These are phyloP conservation scores for Tetragonia tetragonoides DNA, from an alignment of 148 eudicot genomes.

Conservation along the genomic window DNA sequence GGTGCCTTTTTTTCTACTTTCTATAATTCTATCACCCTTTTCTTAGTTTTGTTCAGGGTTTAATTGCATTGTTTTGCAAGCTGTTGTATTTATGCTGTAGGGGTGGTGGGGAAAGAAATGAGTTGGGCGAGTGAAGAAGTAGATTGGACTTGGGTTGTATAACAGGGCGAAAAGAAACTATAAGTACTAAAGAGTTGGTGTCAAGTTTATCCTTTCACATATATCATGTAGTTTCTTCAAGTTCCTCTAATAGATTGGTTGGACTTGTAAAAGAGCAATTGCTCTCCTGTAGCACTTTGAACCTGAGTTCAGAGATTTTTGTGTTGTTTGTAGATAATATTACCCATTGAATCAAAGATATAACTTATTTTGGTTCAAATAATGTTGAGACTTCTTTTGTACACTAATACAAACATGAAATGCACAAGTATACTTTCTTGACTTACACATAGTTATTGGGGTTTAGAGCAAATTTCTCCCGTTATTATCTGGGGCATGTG, in stretches of 20 bases:
- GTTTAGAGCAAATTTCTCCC: background rate
- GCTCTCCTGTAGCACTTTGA: background rate
- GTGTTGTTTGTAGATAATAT: background rate
- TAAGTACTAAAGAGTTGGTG: background rate
- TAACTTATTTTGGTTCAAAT: background rate
- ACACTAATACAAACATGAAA: background rate
- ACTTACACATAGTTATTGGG: background rate
- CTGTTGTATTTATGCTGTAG: background rate
- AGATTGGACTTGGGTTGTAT: background rate
- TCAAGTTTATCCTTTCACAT: background rate
- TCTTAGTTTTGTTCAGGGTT: background rate
- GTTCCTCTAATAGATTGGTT: background rate
- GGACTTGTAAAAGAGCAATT: background rate
- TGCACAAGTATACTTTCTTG: background rate
- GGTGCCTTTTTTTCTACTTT: conserved; percentile 16
- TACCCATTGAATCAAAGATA: background rate
- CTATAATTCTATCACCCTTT: background rate
- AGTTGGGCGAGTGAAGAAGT: background rate
- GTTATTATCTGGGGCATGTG: background rate
- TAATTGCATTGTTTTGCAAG: background rate
- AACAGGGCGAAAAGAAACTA: background rate
- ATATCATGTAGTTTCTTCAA: background rate
- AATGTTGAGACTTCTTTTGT: background rate
- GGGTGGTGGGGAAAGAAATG: background rate
- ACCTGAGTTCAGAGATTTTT: background rate